phyloP scores from a whole-genome alignment of 495 filamentous ascomycete genomes.

The Aspergillus cavernicola region DNA sequence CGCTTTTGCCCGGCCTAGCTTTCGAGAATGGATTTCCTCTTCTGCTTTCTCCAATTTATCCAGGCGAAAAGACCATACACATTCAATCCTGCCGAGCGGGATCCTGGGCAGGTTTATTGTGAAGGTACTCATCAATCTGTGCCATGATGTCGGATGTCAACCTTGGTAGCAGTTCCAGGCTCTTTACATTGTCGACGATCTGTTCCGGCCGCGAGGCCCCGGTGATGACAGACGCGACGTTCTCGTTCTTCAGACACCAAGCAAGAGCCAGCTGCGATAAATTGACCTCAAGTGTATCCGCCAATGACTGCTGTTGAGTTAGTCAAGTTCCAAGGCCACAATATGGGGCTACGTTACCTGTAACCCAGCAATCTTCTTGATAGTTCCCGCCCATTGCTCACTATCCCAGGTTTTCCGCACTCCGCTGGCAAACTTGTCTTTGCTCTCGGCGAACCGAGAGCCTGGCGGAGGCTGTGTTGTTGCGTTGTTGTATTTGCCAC shows the following conservation, averaged over 20 bases:
- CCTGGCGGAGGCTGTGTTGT: slow-evolving; percentile 31
- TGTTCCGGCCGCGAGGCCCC: slow-evolving; percentile 74
- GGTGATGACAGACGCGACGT: slow-evolving; percentile 71
- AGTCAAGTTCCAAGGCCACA: neutral
- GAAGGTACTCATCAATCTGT: slow-evolving; percentile 64
- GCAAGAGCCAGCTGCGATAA: slow-evolving; percentile 68
- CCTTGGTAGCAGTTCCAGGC: slow-evolving; percentile 56
- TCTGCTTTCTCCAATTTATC: neutral
- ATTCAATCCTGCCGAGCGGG: slow-evolving; percentile 20
- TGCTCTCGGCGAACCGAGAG: slow-evolving; percentile 37
- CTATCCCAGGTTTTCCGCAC: slow-evolving; percentile 29
- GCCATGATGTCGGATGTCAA: slow-evolving; percentile 64
- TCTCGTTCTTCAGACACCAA: slow-evolving; percentile 74
- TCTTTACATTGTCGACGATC: slow-evolving; percentile 65
- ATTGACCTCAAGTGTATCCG: slow-evolving; percentile 61
- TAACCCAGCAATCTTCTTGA: slow-evolving; percentile 25
- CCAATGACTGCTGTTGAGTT: slow-evolving; percentile 48
- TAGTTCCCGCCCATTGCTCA: slow-evolving; percentile 26
- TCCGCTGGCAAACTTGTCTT: slow-evolving; percentile 31
- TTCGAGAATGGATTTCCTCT: too few species aligned
- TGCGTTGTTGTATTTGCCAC: slow-evolving; percentile 74
- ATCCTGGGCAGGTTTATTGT: slow-evolving; percentile 54
- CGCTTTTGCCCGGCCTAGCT: too few species aligned
- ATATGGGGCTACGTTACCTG: slow-evolving; percentile 4
- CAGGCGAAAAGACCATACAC: too few species aligned